Base-by-base conservation (phyloP, 208 protist species). In the Naegleria lovaniensis region DNA sequence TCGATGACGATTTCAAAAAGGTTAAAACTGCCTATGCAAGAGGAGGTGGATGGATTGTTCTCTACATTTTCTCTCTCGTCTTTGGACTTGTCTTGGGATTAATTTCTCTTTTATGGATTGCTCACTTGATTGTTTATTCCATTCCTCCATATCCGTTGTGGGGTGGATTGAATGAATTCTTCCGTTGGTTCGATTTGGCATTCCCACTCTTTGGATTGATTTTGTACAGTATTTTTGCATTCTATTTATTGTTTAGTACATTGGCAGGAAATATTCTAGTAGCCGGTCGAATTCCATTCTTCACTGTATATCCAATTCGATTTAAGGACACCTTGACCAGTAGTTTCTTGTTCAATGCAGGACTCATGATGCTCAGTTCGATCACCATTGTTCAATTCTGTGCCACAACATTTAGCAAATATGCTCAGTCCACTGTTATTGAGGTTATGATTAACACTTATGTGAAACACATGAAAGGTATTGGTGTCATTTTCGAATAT, bases 51-150 rank as follows among this genome's bases (percentile, higher is more conserved):
- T 48, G n/a, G 11, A 22, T 38, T n/a, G 11, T 58, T 55, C 25
- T 58, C 4, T 88, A 88, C 41, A 55, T n/a, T 25, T 48, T 48
- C 41, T 15, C 41, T 19, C 55, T 88, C 0, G 19, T 52, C 38
- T 58, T 58, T 16, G 41, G 41, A 58, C 5, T 88, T 0, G 5
- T 58, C 38, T n/a, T 15, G 11, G 19, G 7, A 13, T 58, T 88
- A 39, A 39, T 88, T 19, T 33, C 41, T 33, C 29, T 58, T 88
- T 52, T 88, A 13, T 88, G 84, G 84, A 58, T 52, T 88, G 41
- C 55, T 59, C 84, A 88, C n/a, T 48, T 88, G 19, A 88, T 88
- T 88, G 16, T 88, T 19, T 52, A 58, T 25, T 58, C 41, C 19
- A 5, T 88, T 88, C 13, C 84, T 16, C 5, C 13, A 58, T 7